Percentiles rank a stretch among this genome's conserved stretches.
phyloP scores from a whole-genome alignment of 1,139 yeast genomes.

The Geotrichum histeridarum region DNA sequence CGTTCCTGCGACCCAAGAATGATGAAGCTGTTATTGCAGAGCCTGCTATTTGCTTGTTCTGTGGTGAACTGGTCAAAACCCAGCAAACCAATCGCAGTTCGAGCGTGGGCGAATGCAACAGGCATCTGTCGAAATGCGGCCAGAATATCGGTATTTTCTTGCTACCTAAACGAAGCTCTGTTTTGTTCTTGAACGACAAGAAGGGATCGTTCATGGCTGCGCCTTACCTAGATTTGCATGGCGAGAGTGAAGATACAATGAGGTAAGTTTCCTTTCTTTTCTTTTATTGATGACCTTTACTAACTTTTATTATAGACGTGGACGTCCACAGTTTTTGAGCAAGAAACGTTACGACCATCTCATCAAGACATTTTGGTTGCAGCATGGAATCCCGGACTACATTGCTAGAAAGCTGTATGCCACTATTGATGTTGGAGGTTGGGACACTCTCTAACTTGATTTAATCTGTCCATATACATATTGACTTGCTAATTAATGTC shows the following conservation, averaged over 20 bases:
- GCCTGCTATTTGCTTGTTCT: slow-evolving; percentile 82
- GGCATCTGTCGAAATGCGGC: slow-evolving; percentile 45
- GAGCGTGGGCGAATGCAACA: slow-evolving; percentile 37
- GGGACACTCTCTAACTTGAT: slow-evolving; percentile 69
- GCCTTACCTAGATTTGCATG: slow-evolving; percentile 83
- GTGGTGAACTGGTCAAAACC: slow-evolving; percentile 64
- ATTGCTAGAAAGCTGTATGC: slow-evolving; percentile 78
- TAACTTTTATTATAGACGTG: slow-evolving; percentile 43
- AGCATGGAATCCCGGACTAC: slow-evolving; percentile 69
- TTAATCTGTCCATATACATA: neutral
- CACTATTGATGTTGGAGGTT: slow-evolving; percentile 82
- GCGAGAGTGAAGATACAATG: slow-evolving; percentile 74
- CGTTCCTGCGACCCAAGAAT: slow-evolving; percentile 28
- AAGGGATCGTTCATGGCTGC: slow-evolving; percentile 79
- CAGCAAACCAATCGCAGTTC: slow-evolving; percentile 55
- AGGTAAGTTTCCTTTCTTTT: slow-evolving; percentile 21
- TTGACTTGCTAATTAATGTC: no score
- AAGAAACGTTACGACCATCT: slow-evolving; percentile 62
- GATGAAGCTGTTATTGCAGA: slow-evolving; percentile 42
- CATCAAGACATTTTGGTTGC: slow-evolving; percentile 65
- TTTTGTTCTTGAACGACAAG: slow-evolving; percentile 55
- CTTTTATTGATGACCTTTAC: slow-evolving; percentile 12
- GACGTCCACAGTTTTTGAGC: slow-evolving; percentile 67
- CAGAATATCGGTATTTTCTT: slow-evolving; percentile 72
- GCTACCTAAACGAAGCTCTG: slow-evolving; percentile 68